Base-by-base conservation (phyloP, 371 early-diverging fungal species). In the Smittium culicis region DNA sequence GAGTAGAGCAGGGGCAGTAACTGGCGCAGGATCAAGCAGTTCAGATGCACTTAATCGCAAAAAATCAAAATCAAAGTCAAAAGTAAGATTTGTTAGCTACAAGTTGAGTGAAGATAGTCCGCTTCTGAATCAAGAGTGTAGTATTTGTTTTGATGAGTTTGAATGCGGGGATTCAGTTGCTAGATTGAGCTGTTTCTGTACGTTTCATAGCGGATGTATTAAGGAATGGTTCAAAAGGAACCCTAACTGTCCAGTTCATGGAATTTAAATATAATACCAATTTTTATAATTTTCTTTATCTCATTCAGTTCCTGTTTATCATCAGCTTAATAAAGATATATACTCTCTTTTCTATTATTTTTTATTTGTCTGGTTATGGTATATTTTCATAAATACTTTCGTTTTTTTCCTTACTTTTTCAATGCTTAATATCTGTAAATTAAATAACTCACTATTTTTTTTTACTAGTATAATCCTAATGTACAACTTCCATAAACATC, bases 131-230 rank as follows among this genome's bases (percentile, higher is more conserved):
- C 83, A 83, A 70, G 94, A 93, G 74, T 93, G 94, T 70, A 82
- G 88, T 0, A 93, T 93, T 63, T 93, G 94, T 78, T 88, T 93
- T 77, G 91, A 92, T 61, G 94, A 93, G 72, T 92, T 89, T 79
- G 80, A 67, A 64, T 67, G 69, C 20, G 73, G 72, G 28, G 65
- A 73, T 31, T 54, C 34, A 17, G 70, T 91, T 35, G 90, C 92
- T 1, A 73, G 91, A 14, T 79, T 92, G 73, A 91, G 86, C 70
- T 93, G 94, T 70, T 77, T 93, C 64, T 93, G 94, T 72, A 84
- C 89, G 14, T 93, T 86, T 71, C 94, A 93, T 75, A 79, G 82
- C 28, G 78, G 79, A 30, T 93, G 93, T 73, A 85, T 92, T 63
- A 76, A 79, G 65, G 82, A 76, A 67, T 90, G 90, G 88, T 77